phyloP scores from a whole-genome alignment of 257 asterid species.

The Lantana camara region DNA sequence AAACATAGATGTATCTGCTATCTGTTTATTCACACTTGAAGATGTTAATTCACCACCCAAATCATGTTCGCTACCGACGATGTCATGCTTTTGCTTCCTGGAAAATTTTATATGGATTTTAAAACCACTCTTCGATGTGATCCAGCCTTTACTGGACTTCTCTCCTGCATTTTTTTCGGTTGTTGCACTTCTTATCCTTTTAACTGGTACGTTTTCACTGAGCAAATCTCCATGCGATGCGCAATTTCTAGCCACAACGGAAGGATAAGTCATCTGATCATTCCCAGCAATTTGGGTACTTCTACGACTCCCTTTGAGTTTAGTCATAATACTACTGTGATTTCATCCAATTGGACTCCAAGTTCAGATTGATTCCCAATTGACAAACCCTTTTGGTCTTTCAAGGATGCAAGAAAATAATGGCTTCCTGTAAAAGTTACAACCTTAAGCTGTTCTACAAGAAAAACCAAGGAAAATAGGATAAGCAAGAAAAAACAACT shows the following conservation, averaged over 20 bases:
- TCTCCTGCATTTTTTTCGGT: slow-evolving; percentile 25
- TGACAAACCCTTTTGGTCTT: slow-evolving; percentile 54
- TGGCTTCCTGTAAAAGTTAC: slow-evolving; percentile 44
- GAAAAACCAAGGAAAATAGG: slow-evolving; percentile 23
- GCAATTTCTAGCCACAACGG: too few relatives aligned
- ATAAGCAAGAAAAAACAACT: neutral
- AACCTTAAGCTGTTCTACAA: slow-evolving; percentile 55
- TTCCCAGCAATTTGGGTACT: too few relatives aligned
- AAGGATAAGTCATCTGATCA: too few relatives aligned
- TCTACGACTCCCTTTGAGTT: too few relatives aligned
- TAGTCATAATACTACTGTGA: slow-evolving; percentile 22
- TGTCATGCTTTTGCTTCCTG: slow-evolving; percentile 48
- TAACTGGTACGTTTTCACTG: slow-evolving; percentile 35
- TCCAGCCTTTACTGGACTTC: slow-evolving; percentile 27
- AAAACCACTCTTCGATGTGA: slow-evolving; percentile 1
- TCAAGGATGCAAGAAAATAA: slow-evolving; percentile 51
- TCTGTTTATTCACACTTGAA: slow-evolving; percentile 5
- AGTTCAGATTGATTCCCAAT: slow-evolving; percentile 33
- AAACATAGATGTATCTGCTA: slow-evolving; percentile 23
- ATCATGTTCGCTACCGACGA: slow-evolving; percentile 18
- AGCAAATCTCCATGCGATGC: slow-evolving; percentile 32
- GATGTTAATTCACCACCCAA: slow-evolving; percentile 22
- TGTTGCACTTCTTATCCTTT: slow-evolving; percentile 35
- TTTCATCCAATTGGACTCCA: slow-evolving; percentile 21
- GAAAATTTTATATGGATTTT: slow-evolving; percentile 25